phyloP scores from a whole-genome alignment of 352 stramenopile species.

The Phytopythium boreale region DNA sequence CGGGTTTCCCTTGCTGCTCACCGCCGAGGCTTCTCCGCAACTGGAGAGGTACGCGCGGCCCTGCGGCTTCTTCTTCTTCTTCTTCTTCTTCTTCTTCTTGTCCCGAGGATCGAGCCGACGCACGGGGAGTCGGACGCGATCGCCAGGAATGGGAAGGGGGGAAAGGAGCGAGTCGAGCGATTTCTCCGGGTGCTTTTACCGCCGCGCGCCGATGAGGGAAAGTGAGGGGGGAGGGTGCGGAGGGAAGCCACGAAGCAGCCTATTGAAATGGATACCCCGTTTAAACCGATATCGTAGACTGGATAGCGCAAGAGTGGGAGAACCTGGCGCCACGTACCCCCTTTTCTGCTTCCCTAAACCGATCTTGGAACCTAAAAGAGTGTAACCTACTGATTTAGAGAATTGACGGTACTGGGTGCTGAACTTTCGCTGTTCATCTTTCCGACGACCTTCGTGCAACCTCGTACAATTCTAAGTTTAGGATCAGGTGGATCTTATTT shows the following conservation, averaged over 20 bases:
- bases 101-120: background rate
- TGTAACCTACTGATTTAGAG: background rate
- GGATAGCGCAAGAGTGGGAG: background rate
- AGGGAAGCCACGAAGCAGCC: constrained; percentile 3
- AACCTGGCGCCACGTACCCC: too few species aligned
- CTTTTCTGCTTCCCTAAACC: too few species aligned
- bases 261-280: background rate
- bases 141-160: background rate
- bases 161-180: background rate
- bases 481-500: background rate
- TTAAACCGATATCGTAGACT: background rate
- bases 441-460: background rate
- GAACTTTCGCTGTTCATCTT: background rate
- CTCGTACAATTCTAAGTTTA: background rate
- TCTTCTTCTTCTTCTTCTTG: too few species aligned
- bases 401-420: background rate
- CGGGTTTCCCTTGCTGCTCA: background rate
- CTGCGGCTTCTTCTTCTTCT: background rate
- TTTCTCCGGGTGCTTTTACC: constrained; percentile 2
- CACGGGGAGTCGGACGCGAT: constrained; percentile 3
- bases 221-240: constrained; percentile 2
- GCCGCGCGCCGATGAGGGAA: background rate
- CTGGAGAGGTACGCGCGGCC: background rate
- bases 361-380: too few species aligned
- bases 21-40: background rate